Evolutionary conservation across 345 rosid genomes (phyloP).

Genomic region (Mercurialis annua): DNA sequence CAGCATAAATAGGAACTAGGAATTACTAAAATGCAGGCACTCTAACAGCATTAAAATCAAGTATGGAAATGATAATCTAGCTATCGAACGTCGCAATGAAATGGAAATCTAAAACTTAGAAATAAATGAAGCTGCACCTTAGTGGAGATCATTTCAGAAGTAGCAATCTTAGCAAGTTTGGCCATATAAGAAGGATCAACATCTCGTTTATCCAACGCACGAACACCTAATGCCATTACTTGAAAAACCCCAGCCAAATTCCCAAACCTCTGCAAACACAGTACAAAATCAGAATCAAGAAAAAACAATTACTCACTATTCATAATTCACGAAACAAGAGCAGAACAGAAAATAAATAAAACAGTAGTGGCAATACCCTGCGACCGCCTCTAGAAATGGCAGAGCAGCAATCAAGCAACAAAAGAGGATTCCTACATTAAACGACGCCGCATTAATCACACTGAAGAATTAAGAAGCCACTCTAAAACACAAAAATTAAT

Average conservation of each 20-base stretch:
- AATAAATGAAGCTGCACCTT: slow-evolving; percentile 41
- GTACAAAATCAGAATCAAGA: background rate
- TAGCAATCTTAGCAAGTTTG: slow-evolving; percentile 90
- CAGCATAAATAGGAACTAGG: background rate
- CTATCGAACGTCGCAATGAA: background rate
- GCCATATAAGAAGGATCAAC: slow-evolving; percentile 68
- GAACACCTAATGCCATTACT: slow-evolving; percentile 82
- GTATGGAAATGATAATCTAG: background rate
- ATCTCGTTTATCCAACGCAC: slow-evolving; percentile 53
- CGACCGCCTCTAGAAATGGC: slow-evolving; percentile 87
- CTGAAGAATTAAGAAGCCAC: no score
- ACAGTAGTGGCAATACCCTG: slow-evolving; percentile 42
- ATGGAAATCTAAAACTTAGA: background rate
- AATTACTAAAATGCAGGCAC: background rate
- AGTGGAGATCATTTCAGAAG: slow-evolving; percentile 87
- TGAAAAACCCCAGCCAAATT: slow-evolving; percentile 95
- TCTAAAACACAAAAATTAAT: slow-evolving; percentile 8
- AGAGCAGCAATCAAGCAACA: slow-evolving; percentile 89
- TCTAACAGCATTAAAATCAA: background rate
- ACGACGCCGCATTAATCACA: no score
- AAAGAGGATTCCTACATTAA: slow-evolving; percentile 84
- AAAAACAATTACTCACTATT: background rate
- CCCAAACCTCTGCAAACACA: slow-evolving; percentile 64
- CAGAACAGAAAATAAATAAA: background rate
- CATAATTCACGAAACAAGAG: background rate